Percentiles rank a stretch among this genome's conserved stretches.
Evolutionary conservation across 345 rosid genomes (phyloP).

Genomic region (Cardiospermum halicacabum): DNA sequence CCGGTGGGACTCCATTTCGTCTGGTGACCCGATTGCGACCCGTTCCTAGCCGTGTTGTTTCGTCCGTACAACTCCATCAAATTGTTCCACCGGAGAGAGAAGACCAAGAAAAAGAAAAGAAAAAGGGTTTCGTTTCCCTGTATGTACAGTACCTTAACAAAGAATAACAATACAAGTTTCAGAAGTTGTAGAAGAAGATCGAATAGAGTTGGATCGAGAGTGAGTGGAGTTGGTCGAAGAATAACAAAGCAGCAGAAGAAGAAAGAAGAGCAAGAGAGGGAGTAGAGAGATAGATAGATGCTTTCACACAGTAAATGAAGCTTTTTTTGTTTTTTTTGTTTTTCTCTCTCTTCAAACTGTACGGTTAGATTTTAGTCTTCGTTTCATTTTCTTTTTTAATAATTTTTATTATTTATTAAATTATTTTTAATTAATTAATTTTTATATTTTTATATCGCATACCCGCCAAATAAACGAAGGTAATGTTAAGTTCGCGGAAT

Average conservation of each 20-base stretch:
- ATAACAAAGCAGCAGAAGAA: constrained; percentile 4
- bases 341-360: constrained; percentile 26
- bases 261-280: not conserved
- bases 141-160: constrained; percentile 40
- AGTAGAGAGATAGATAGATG: constrained; percentile 26
- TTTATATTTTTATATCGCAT: not conserved
- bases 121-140: constrained; percentile 11
- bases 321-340: constrained; percentile 11
- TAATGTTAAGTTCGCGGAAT: constrained; percentile 20
- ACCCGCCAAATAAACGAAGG: constrained; percentile 28
- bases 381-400: not conserved
- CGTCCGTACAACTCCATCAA: constrained; percentile 75
- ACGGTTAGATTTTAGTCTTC: constrained; percentile 23
- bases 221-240: not conserved
- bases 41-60: constrained; percentile 44
- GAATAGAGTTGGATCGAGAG: constrained; percentile 21
- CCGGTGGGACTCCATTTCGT: constrained; percentile 58
- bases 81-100: not conserved
- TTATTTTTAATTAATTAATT: not conserved
- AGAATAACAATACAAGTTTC: constrained; percentile 15
- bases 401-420: not conserved
- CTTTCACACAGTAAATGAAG: constrained; percentile 28
- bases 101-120: too few species aligned
- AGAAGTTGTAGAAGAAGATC: constrained; percentile 17
- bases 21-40: constrained; percentile 50